Evolutionary conservation across 2,329 filamentous ascomycete genomes (phyloP).

Genomic region (Fulvia fulva): DNA sequence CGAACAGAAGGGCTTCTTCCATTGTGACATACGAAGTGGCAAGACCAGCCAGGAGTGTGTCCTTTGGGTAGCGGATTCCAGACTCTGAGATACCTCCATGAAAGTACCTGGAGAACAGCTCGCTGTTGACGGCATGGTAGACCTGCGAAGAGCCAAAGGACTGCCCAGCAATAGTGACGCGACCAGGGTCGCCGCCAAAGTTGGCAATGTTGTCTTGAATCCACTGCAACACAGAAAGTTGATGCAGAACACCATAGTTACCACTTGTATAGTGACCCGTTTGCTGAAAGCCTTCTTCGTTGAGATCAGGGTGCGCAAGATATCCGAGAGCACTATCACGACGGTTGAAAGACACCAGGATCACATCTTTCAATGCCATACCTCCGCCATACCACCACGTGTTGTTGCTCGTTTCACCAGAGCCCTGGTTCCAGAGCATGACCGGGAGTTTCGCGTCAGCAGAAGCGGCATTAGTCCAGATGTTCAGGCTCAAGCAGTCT

Average conservation of each 20-base stretch:
- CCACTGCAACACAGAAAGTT: slow-evolving; percentile 53
- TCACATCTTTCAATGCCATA: slow-evolving; percentile 31
- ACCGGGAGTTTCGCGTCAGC: slow-evolving; percentile 6
- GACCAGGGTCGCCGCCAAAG: slow-evolving; percentile 46
- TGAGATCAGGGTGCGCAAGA: slow-evolving; percentile 51
- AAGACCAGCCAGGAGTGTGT: slow-evolving; percentile 7
- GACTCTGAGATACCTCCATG: slow-evolving; percentile 38
- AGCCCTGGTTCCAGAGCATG: slow-evolving; percentile 5
- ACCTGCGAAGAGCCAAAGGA: slow-evolving; percentile 9
- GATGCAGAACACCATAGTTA: slow-evolving; percentile 53
- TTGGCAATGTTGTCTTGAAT: slow-evolving; percentile 46
- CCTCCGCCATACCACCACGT: slow-evolving; percentile 2
- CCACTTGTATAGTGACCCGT: slow-evolving; percentile 31
- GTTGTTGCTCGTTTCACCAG: background rate
- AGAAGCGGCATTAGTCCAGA: slow-evolving; percentile 6
- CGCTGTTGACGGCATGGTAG: slow-evolving; percentile 5
- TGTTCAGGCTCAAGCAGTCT: slow-evolving; percentile 9
- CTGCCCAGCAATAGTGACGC: slow-evolving; percentile 27
- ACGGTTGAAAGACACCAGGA: slow-evolving; percentile 58
- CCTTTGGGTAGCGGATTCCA: slow-evolving; percentile 7
- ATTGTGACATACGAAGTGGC: slow-evolving; percentile 37
- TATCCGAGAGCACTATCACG: slow-evolving; percentile 65
- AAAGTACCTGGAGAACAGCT: slow-evolving; percentile 39
- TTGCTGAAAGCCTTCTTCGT: slow-evolving; percentile 47
- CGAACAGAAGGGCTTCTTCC: slow-evolving; percentile 38